Evolutionary conservation across 192 early-diverging fungal species (phyloP).

Genomic region (Coemansia sp.): DNA sequence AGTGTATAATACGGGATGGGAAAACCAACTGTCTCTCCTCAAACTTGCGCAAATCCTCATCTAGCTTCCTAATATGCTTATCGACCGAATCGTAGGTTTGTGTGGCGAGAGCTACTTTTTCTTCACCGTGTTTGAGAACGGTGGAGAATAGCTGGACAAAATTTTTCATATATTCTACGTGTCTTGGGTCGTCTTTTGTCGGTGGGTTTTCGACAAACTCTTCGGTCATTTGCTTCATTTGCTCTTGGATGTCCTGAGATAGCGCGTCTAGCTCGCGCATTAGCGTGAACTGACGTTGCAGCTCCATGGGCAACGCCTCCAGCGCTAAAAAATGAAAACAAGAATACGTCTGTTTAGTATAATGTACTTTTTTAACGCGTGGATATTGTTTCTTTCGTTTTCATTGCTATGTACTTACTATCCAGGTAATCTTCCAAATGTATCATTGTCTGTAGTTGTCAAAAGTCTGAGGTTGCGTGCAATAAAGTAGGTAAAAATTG

Average conservation of each 20-base stretch:
- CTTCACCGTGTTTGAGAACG: slow-evolving; percentile 84
- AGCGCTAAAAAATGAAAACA: slow-evolving; percentile 56
- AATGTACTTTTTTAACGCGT: background rate
- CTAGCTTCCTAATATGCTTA: slow-evolving; percentile 83
- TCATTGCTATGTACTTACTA: slow-evolving; percentile 53
- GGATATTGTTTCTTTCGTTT: background rate
- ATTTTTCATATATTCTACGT: slow-evolving; percentile 57
- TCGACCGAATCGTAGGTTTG: slow-evolving; percentile 96
- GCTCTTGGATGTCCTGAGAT: slow-evolving; percentile 71
- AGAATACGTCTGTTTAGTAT: slow-evolving; percentile 9
- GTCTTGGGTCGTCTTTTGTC: slow-evolving; percentile 48
- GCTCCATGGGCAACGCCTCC: slow-evolving; percentile 76
- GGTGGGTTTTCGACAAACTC: slow-evolving; percentile 71
- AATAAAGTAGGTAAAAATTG: background rate
- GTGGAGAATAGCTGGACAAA: slow-evolving; percentile 66
- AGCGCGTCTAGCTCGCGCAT: slow-evolving; percentile 91
- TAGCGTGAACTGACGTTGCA: slow-evolving; percentile 86
- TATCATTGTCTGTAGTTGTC: slow-evolving; percentile 26
- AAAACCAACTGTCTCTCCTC: slow-evolving; percentile 88
- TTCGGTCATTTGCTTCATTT: slow-evolving; percentile 66
- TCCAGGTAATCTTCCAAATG: slow-evolving; percentile 94
- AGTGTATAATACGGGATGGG: slow-evolving; percentile 39
- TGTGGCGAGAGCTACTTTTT: slow-evolving; percentile 91
- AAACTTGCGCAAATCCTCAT: slow-evolving; percentile 89
- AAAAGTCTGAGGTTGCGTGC: background rate